A percentile compares a stretch with the other conserved stretches of the same genome.
Evolutionary conservation across 75 land plant genomes (phyloP).

Genomic region (Pseudotsuga menziesii): DNA sequence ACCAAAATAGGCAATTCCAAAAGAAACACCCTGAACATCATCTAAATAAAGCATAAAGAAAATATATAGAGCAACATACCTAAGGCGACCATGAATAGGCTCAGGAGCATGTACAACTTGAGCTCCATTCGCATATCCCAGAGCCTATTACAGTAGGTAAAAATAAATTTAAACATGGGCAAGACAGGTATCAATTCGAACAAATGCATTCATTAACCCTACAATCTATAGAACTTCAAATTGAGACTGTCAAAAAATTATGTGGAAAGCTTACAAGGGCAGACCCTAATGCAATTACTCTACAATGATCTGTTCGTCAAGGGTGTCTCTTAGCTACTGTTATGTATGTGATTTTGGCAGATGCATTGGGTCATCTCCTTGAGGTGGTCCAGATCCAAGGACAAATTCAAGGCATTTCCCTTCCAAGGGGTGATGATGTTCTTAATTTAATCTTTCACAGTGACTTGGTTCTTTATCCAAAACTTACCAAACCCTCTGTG

Average conservation of each 20-base stretch:
- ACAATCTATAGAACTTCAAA: neutral
- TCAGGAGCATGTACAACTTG: constrained; percentile 83
- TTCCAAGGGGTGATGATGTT: too few relatives aligned
- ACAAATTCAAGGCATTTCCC: too few relatives aligned
- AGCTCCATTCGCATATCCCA: constrained; percentile 91
- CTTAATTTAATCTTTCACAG: too few relatives aligned
- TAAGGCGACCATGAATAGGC: constrained; percentile 94
- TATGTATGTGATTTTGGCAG: too few relatives aligned
- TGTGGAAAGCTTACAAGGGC: neutral
- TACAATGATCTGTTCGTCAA: too few relatives aligned
- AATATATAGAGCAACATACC: constrained; percentile 36
- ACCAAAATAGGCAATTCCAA: neutral
- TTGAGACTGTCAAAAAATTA: neutral
- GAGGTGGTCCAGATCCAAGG: too few relatives aligned
- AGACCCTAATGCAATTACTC: too few relatives aligned
- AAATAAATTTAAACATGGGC: neutral
- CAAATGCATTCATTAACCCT: too few relatives aligned
- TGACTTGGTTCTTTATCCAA: too few relatives aligned
- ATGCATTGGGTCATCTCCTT: too few relatives aligned
- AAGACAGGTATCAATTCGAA: neutral
- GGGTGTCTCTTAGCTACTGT: too few relatives aligned
- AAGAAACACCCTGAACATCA: neutral
- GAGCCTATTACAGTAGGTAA: constrained; percentile 44
- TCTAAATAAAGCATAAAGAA: neutral
- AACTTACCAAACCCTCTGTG: too few relatives aligned